These are phyloP conservation scores for Fistulina hepatica DNA, from an alignment of 1,284 basidiomycete species.

Conservation along the genomic window DNA sequence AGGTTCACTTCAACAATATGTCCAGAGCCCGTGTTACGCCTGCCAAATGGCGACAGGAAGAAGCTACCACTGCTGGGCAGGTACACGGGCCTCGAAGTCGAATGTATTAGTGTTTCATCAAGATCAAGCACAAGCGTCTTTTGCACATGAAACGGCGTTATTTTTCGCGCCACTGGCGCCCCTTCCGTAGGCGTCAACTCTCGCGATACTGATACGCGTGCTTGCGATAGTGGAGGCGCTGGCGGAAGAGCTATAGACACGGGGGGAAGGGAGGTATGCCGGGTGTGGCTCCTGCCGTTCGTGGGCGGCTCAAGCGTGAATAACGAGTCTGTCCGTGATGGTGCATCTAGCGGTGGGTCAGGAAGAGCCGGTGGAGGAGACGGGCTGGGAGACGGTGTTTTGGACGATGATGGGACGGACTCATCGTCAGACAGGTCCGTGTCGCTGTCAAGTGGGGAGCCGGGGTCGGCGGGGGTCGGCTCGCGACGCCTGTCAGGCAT, in stretches of 20 bases:
- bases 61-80: slow-evolving; percentile 38
- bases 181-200: neutral
- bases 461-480: slow-evolving; percentile 22
- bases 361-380: slow-evolving; percentile 25
- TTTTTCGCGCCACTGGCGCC: slow-evolving; percentile 38
- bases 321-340: neutral
- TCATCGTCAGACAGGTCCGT: slow-evolving; percentile 21
- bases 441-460: slow-evolving; percentile 15
- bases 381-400: neutral
- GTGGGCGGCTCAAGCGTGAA: neutral
- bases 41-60: slow-evolving; percentile 45
- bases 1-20: slow-evolving; percentile 96
- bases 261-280: too few relatives aligned
- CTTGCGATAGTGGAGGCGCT: too few relatives aligned
- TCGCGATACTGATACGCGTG: neutral
- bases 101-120: slow-evolving; percentile 97
- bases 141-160: slow-evolving; percentile 67
- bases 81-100: slow-evolving; percentile 72
- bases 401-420: slow-evolving; percentile 9
- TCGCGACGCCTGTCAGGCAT: slow-evolving; percentile 15
- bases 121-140: slow-evolving; percentile 95
- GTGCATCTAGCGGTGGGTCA: slow-evolving; percentile 32
- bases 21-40: slow-evolving; percentile 59
- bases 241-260: too few relatives aligned
- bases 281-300: neutral